Base-by-base conservation (phyloP, 345 rosid genomes). In the Lepidium africanum region DNA sequence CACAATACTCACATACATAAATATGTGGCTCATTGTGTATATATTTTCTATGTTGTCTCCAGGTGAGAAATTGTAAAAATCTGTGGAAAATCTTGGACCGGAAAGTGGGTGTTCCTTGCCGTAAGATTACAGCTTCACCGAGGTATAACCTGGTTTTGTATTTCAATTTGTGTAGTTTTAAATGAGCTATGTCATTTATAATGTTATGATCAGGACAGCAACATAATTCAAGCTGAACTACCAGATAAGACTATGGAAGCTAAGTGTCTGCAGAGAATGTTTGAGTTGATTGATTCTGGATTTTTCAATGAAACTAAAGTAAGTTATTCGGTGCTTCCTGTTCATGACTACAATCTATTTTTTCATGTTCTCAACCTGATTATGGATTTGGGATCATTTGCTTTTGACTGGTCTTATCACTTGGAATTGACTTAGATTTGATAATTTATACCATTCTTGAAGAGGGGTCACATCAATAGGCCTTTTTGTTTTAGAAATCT, bases 221-320 rank as follows among this genome's bases (percentile, higher is more conserved):
- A 63, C 71, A 58, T 46, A 5, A 72, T 65, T 60, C 65, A 50
- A n/a, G 8, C 49, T 51, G 74, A 61, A 49, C 59, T 76, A 71
- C 71, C 76, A 13, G 63, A 70, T 51, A 79, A 68, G 41, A 41
- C 60, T 32, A 55, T 38, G 39, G 81, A 83, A 41, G 86, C 78
- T 67, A 79, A 77, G 39, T 54, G 51, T 52, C 71, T 85, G 8
- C 72, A 67, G 73, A 13, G 58, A 12, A 76, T 73, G 33, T 83
- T 90, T 63, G 57, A 78, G 70, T 63, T 90, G 62, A 57, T 87
- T 43, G 93, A 86, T 74, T 81, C 87, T 10, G 72, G 67, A 39
- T 85, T 87, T 90, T 87, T 92, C 73, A 76, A 70, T 45, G 93
- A 89, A 30, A 59, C 73, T n/a, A 79, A 90, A 90, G 96, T 92